Percentiles rank a stretch among this genome's conserved stretches.
These are phyloP conservation scores for Salix purpurea DNA, from an alignment of 345 rosid species.

Conservation along the genomic window DNA sequence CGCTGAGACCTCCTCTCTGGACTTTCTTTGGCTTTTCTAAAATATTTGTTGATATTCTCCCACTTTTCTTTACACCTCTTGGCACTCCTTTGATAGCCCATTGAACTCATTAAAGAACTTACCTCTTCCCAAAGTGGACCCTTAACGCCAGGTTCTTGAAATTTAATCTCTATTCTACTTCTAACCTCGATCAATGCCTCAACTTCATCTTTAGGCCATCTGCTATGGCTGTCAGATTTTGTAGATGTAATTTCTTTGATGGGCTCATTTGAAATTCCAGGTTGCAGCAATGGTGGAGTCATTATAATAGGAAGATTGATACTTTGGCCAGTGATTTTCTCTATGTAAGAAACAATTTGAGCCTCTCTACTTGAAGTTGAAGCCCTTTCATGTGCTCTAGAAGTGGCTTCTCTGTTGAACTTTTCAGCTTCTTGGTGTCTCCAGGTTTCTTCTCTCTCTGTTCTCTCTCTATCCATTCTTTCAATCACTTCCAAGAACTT, in stretches of 20 bases:
- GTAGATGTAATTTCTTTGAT: constrained; percentile 5
- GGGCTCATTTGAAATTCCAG: constrained; percentile 16
- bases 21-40: constrained; percentile 35
- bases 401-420: constrained; percentile 34
- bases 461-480: constrained; percentile 38
- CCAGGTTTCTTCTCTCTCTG: constrained; percentile 40
- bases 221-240: constrained; percentile 16
- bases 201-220: constrained; percentile 44
- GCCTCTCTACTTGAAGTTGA: constrained; percentile 42
- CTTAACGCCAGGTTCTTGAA: constrained; percentile 36
- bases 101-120: constrained; percentile 32
- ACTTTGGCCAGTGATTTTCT: constrained; percentile 41
- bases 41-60: constrained; percentile 50
- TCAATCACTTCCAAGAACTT: constrained; percentile 41
- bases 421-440: constrained; percentile 30
- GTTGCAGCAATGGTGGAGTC: constrained; percentile 11
- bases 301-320: constrained; percentile 32
- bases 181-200: constrained; percentile 38
- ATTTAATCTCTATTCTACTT: constrained; percentile 29
- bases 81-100: constrained; percentile 44
- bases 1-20: constrained; percentile 22
- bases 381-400: constrained; percentile 38
- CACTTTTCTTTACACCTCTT: constrained; percentile 48
- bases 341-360: constrained; percentile 30
- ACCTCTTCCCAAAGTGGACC: constrained; percentile 47